Evolutionary conservation across 148 eudicot species (phyloP).

Genomic region (Hydrangea macrophylla): DNA sequence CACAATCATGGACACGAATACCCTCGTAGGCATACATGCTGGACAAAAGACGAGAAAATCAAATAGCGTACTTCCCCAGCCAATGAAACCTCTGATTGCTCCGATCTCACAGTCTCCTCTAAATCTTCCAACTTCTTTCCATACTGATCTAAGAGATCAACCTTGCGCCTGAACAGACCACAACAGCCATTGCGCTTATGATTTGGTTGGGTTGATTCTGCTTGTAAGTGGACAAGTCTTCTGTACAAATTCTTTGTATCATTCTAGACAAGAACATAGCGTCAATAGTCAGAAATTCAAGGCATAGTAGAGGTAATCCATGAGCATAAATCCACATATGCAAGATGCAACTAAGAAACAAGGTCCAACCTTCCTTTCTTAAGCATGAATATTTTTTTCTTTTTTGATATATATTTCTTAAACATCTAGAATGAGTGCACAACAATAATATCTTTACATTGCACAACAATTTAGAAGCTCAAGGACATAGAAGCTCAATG

Average conservation of each 20-base stretch:
- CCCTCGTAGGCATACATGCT: neutral
- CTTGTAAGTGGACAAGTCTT: slow-evolving; percentile 43
- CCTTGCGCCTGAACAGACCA: slow-evolving; percentile 50
- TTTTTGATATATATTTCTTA: too few relatives aligned
- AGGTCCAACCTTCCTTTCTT: neutral
- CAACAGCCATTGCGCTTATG: slow-evolving; percentile 32
- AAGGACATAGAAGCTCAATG: too few relatives aligned
- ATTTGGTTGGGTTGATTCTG: slow-evolving; percentile 29
- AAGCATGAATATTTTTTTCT: neutral
- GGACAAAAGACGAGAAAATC: slow-evolving; percentile 5
- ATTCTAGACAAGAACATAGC: slow-evolving; percentile 30
- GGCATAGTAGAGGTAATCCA: slow-evolving; percentile 3
- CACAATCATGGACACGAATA: neutral
- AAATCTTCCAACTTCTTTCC: slow-evolving; percentile 72
- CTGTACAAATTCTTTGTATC: slow-evolving; percentile 51
- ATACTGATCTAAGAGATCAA: slow-evolving; percentile 49
- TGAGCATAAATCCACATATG: neutral
- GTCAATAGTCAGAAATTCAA: neutral
- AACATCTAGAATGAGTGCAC: neutral
- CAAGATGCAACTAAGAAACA: neutral
- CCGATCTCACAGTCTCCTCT: slow-evolving; percentile 62
- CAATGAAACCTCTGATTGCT: slow-evolving; percentile 40
- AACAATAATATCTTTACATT: neutral
- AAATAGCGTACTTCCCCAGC: slow-evolving; percentile 36
- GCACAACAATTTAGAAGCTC: slow-evolving; percentile 3